phyloP scores from a whole-genome alignment of 306 rosid genomes.

The Vachellia collinsii region DNA sequence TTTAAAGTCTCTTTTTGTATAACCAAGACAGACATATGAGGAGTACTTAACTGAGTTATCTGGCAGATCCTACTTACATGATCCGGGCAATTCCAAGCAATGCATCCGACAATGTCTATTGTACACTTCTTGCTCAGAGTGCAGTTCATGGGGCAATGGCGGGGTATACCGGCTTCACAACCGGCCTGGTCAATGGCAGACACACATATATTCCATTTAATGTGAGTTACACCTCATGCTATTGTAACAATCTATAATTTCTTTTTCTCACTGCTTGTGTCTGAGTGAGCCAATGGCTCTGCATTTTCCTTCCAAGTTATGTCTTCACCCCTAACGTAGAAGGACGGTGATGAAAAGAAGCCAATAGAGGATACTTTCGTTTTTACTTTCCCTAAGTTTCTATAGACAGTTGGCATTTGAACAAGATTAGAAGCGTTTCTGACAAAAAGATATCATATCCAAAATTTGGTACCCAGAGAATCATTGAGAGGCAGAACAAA shows the following conservation, averaged over 20 bases:
- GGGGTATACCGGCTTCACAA: constrained; percentile 80
- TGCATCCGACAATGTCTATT: constrained; percentile 88
- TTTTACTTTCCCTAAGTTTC: constrained; percentile 25
- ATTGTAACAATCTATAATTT: not conserved
- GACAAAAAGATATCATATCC: constrained; percentile 20
- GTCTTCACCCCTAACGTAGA: constrained; percentile 23
- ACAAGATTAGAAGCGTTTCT: constrained; percentile 29
- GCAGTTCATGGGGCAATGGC: constrained; percentile 97
- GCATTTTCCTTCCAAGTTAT: constrained; percentile 16
- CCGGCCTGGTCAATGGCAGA: constrained; percentile 85
- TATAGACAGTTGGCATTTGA: constrained; percentile 19
- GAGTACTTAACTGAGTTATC: constrained; percentile 29
- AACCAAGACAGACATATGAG: constrained; percentile 7
- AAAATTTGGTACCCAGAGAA: constrained; percentile 53
- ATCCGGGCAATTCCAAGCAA: constrained; percentile 89
- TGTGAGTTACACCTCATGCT: constrained; percentile 44
- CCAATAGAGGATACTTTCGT: not conserved
- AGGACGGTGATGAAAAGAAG: not conserved
- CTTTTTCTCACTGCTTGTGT: constrained; percentile 6
- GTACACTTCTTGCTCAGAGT: constrained; percentile 92
- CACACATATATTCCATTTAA: constrained; percentile 84
- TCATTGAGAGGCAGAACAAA: constrained; percentile 75
- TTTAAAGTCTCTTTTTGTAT: not conserved
- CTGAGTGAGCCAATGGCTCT: constrained; percentile 16
- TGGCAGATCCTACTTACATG: constrained; percentile 94